Evolutionary conservation across 345 rosid species (phyloP).

Genomic region (Crucihimalaya himalaica): DNA sequence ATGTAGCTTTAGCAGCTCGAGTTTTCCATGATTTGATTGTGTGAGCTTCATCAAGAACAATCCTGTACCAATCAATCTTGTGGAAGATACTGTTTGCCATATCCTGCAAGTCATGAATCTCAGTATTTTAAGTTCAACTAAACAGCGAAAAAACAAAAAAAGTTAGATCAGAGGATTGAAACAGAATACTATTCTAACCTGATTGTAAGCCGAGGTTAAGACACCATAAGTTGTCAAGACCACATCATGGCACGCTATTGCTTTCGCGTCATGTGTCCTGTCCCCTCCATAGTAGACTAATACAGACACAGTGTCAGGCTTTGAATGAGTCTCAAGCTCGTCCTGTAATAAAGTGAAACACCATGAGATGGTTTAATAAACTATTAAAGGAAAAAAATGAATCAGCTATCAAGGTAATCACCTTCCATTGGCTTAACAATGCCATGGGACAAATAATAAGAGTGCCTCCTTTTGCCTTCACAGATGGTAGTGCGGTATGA

Average conservation of each 20-base stretch:
- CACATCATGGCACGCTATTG: slow-evolving; percentile 55
- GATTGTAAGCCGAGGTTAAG: slow-evolving; percentile 56
- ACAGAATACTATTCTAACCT: slow-evolving; percentile 41
- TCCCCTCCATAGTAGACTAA: slow-evolving; percentile 69
- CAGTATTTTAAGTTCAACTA: neutral
- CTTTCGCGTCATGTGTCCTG: slow-evolving; percentile 53
- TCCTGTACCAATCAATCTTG: slow-evolving; percentile 62
- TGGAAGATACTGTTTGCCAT: slow-evolving; percentile 52
- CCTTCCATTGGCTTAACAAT: slow-evolving; percentile 77
- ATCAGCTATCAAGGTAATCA: slow-evolving; percentile 25
- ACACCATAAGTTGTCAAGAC: slow-evolving; percentile 76
- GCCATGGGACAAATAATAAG: slow-evolving; percentile 81
- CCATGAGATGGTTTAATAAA: neutral
- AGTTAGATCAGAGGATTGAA: neutral
- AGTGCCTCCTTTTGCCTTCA: slow-evolving; percentile 60
- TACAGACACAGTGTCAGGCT: slow-evolving; percentile 49
- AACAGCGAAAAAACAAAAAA: neutral
- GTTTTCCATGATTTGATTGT: slow-evolving; percentile 62
- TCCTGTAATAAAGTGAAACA: slow-evolving; percentile 44
- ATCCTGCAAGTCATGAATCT: slow-evolving; percentile 42
- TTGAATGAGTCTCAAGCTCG: slow-evolving; percentile 69
- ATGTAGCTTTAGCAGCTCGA: slow-evolving; percentile 55
- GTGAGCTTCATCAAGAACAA: slow-evolving; percentile 77
- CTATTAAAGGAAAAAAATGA: neutral
- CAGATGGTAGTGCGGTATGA: slow-evolving; percentile 5